Percentiles rank a stretch among this genome's conserved stretches.
Evolutionary conservation across 805 yeast genomes (phyloP).

Genomic region (Saccharomycopsis fermentans): DNA sequence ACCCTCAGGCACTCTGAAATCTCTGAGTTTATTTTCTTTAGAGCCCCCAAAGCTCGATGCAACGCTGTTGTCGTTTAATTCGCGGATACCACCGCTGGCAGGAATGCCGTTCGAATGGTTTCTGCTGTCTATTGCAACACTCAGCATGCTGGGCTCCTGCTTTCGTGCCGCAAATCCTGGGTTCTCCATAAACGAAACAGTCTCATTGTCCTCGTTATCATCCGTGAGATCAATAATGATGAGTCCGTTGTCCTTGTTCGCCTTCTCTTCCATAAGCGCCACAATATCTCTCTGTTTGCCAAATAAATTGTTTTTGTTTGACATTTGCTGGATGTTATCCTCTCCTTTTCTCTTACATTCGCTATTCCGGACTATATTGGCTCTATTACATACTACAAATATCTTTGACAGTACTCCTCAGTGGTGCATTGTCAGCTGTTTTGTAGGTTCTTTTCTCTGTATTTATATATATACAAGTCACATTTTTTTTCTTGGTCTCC

Average conservation of each 20-base stretch:
- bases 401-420: not conserved
- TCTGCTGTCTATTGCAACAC: too few relatives aligned
- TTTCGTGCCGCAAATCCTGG: not conserved
- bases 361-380: not conserved
- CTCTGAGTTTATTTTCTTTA: too few relatives aligned
- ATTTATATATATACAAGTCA: not conserved
- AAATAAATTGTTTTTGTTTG: not conserved
- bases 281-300: not conserved
- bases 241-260: not conserved
- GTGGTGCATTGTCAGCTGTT: not conserved
- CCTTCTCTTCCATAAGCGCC: not conserved
- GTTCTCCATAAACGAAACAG: not conserved
- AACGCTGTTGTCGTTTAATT: too few relatives aligned
- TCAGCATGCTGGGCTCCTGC: too few relatives aligned
- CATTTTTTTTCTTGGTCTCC: not conserved
- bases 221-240: constrained; percentile 10
- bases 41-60: too few relatives aligned
- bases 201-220: constrained; percentile 5
- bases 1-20: too few relatives aligned
- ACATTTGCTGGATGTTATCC: not conserved
- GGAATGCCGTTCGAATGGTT: too few relatives aligned
- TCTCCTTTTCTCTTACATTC: not conserved
- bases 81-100: too few relatives aligned
- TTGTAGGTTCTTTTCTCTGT: not conserved
- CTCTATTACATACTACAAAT: not conserved